These are phyloP conservation scores for Saprolegnia parasitica DNA, from an alignment of 352 stramenopile species.

Conservation along the genomic window DNA sequence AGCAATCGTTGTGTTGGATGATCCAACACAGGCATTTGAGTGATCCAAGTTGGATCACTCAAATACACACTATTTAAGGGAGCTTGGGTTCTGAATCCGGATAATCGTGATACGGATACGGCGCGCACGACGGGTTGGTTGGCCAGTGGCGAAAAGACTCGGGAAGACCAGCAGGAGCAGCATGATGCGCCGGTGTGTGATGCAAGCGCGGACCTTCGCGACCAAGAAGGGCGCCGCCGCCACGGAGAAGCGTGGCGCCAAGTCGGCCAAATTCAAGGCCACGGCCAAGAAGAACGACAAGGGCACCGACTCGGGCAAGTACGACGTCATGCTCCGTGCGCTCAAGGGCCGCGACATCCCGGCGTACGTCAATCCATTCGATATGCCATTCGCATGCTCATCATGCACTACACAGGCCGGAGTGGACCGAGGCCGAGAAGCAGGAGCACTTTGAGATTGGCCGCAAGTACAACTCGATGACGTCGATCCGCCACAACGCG, in stretches of 20 bases:
- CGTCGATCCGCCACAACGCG: slow-evolving; percentile 80
- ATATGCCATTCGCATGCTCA: background rate
- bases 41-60: too few relatives aligned
- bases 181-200: slow-evolving; percentile 20
- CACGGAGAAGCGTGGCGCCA: slow-evolving; percentile 7
- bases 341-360: slow-evolving; percentile 74
- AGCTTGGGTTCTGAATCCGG: background rate
- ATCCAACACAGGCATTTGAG: too few relatives aligned
- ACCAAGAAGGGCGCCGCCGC: slow-evolving; percentile 35
- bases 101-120: background rate
- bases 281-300: slow-evolving; percentile 47
- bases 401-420: slow-evolving; percentile 40
- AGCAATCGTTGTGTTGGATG: too few relatives aligned
- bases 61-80: too few relatives aligned
- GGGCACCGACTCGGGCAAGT: slow-evolving; percentile 55
- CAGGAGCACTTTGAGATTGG: slow-evolving; percentile 73
- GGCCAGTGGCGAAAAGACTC: background rate
- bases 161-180: background rate
- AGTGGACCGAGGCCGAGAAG: slow-evolving; percentile 77
- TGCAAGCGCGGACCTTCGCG: slow-evolving; percentile 40
- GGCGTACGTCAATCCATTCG: slow-evolving; percentile 38
- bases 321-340: slow-evolving; percentile 79
- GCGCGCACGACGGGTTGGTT: background rate
- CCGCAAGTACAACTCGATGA: slow-evolving; percentile 76
- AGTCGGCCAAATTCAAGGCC: slow-evolving; percentile 33